Evolutionary conservation across 306 rosid species (phyloP), one percentile per base, ranked within the genome.

Genomic region (Fragaria nilgerrensis): DNA sequence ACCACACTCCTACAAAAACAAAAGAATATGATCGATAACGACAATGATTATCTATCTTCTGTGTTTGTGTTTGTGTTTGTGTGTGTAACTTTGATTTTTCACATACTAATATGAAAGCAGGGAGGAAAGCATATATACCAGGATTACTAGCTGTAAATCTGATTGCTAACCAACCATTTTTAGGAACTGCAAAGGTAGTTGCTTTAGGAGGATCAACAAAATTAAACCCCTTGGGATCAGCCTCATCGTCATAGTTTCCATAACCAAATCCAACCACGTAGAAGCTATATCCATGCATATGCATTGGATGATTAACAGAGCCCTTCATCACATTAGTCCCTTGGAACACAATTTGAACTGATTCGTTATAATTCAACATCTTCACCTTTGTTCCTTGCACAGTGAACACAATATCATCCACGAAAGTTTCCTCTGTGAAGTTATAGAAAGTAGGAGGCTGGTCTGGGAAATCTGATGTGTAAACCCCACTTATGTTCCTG

Each of bases 301-400:
- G 79, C 79, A 76, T 76, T 19, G 52, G 79, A 34, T 65, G 73
- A 66, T 64, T 48, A 10, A n/a, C 37, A 4, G 79, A 34, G 49
- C 50, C 64, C 12, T 8, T n/a, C n/a, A 64, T 3, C 64, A 76
- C 44, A 34, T 65, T 49, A 8, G 79, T 76, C 47, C 64, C 79
- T 76, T 76, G 79, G 36, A 76, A 76, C 53, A 66, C 50, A 29
- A 76, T 48, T 69, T 65, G 72, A 16, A 76, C 27, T n/a, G 15
- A 14, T 37, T 76, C 79, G 3, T 66, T 66, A 66, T 76, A 76
- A 49, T 76, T 66, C 50, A 76, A 23, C 22, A 76, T 64, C 64
- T 32, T 76, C 72, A 50, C 73, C 72, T 37, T 76, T 22, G 79
- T 65, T 34, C 50, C 79, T 14, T 12, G 36, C n/a, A 1, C 23